These are phyloP conservation scores for Mortierella sp. DNA, from an alignment of 371 early-diverging fungal genomes.

Conservation along the genomic window DNA sequence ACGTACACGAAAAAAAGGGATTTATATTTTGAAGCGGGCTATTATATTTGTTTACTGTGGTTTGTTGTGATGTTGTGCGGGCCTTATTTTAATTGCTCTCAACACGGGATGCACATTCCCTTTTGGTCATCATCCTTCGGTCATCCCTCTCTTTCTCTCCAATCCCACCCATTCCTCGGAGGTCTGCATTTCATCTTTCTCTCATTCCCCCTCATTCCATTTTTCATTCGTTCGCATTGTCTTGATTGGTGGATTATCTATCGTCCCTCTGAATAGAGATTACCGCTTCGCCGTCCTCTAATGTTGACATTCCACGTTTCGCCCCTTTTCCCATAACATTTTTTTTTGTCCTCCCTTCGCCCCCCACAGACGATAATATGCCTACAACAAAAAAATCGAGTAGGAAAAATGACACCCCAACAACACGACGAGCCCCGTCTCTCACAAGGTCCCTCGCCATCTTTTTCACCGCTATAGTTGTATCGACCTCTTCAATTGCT, in stretches of 20 bases:
- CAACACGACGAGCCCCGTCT: not conserved
- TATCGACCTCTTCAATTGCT: not conserved
- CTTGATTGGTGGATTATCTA: not conserved
- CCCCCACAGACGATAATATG: not conserved
- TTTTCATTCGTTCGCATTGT: not conserved
- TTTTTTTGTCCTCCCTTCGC: not conserved
- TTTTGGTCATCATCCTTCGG: not conserved
- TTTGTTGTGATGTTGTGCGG: too few relatives aligned
- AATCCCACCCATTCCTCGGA: not conserved
- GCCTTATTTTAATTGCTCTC: too few relatives aligned
- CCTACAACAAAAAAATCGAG: too few relatives aligned
- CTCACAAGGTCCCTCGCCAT: not conserved
- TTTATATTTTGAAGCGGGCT: too few relatives aligned
- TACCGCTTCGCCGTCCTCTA: not conserved
- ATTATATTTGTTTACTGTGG: too few relatives aligned
- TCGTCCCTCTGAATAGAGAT: too few relatives aligned
- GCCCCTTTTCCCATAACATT: not conserved
- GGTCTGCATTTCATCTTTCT: not conserved
- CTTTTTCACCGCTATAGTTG: not conserved
- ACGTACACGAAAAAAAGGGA: too few relatives aligned
- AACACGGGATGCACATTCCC: too few relatives aligned
- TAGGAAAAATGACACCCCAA: too few relatives aligned
- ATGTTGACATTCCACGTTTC: constrained; percentile 2
- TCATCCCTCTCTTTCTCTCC: not conserved
- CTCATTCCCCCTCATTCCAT: not conserved